A percentile compares a stretch with the other conserved stretches of the same genome.
Evolutionary conservation across 2,329 filamentous ascomycete genomes (phyloP).

Genomic region (Botrytis byssoidea): DNA sequence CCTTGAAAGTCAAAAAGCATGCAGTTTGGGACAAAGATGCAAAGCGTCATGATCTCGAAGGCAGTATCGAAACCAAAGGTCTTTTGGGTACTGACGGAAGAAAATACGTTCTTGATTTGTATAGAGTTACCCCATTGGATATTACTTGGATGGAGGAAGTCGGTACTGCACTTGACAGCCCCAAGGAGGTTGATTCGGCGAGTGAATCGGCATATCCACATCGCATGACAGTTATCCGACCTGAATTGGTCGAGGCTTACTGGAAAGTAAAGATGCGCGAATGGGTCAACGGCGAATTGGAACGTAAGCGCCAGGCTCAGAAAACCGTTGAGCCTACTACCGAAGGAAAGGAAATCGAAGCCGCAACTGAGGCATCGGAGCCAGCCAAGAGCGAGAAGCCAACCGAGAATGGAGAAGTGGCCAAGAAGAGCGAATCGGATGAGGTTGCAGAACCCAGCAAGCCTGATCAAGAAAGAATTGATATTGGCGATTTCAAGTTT

Average conservation of each 20-base stretch:
- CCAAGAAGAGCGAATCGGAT: not conserved
- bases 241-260: constrained; percentile 85
- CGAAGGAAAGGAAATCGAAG: not conserved
- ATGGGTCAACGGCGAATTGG: constrained; percentile 78
- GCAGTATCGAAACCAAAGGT: constrained; percentile 96
- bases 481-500: constrained; percentile 84
- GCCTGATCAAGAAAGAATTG: constrained; percentile 61
- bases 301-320: constrained; percentile 53
- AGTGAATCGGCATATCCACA: constrained; percentile 67
- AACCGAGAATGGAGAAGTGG: not conserved
- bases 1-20: constrained; percentile 89
- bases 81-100: constrained; percentile 94
- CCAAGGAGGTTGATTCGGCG: constrained; percentile 38
- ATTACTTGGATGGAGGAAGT: constrained; percentile 85
- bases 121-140: constrained; percentile 90
- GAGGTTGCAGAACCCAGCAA: constrained; percentile 34
- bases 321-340: constrained; percentile 24
- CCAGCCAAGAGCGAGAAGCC: constrained; percentile 11
- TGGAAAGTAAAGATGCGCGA: constrained; percentile 83
- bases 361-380: constrained; percentile 1
- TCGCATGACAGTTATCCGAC: constrained; percentile 89
- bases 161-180: constrained; percentile 45
- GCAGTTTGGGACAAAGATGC: constrained; percentile 97
- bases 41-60: constrained; percentile 85
- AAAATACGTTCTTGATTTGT: constrained; percentile 96